A percentile compares a stretch with the other conserved stretches of the same genome.
These are phyloP conservation scores for Yamadazyma dushanensis DNA, from an alignment of 1,139 yeast species.

Conservation along the genomic window DNA sequence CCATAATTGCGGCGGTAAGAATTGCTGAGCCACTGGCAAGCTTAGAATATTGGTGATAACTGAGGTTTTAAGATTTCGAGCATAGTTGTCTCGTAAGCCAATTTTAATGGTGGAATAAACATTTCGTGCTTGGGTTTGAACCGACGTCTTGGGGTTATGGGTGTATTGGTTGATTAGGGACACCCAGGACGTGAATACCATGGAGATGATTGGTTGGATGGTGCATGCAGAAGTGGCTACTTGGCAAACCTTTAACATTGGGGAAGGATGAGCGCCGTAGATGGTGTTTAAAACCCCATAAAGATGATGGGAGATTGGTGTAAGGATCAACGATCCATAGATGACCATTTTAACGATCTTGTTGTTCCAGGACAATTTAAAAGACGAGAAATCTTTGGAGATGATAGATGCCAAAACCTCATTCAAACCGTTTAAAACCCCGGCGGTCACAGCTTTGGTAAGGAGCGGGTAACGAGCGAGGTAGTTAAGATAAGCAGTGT, in stretches of 20 bases:
- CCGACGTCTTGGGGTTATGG: too few relatives aligned
- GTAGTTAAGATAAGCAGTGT: slow-evolving; percentile 37
- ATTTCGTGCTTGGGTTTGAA: neutral
- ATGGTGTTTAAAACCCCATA: slow-evolving; percentile 48
- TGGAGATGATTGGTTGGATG: slow-evolving; percentile 63
- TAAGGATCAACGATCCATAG: slow-evolving; percentile 67
- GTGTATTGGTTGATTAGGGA: slow-evolving; percentile 43
- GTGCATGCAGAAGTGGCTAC: slow-evolving; percentile 59
- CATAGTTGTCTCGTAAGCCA: slow-evolving; percentile 52
- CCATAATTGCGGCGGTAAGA: slow-evolving; percentile 75
- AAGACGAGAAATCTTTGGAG: slow-evolving; percentile 42
- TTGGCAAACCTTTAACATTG: slow-evolving; percentile 51
- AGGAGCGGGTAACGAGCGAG: slow-evolving; percentile 53
- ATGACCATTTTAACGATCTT: slow-evolving; percentile 67
- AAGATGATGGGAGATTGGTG: slow-evolving; percentile 72
- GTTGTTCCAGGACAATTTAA: slow-evolving; percentile 15
- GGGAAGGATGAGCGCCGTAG: slow-evolving; percentile 27
- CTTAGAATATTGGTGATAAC: slow-evolving; percentile 65
- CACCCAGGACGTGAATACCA: slow-evolving; percentile 57
- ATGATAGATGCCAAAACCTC: slow-evolving; percentile 57
- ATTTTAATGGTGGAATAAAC: slow-evolving; percentile 19
- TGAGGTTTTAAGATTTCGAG: slow-evolving; percentile 61
- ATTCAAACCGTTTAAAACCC: slow-evolving; percentile 55
- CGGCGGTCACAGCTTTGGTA: slow-evolving; percentile 63
- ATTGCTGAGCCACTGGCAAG: slow-evolving; percentile 71